Conservation (phyloP, 1,284 basidiomycete genomes). For the Moniliella sp. region DNA sequence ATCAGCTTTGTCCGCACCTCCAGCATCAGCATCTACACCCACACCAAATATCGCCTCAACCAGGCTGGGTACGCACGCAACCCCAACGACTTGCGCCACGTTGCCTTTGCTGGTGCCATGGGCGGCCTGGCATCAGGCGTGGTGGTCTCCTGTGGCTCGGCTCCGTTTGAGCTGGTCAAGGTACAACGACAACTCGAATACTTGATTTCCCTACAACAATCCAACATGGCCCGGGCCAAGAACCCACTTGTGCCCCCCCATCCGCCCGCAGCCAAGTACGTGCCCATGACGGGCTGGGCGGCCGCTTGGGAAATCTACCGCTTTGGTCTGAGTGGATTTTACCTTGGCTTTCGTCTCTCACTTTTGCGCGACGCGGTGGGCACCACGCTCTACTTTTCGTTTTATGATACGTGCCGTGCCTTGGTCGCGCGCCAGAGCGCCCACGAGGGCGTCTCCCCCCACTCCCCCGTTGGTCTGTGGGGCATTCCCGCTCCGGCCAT, state of each 20-base stretch:
- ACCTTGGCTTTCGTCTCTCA: slow-evolving; percentile 26
- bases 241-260: background rate
- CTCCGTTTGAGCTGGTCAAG: slow-evolving; percentile 79
- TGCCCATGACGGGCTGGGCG: slow-evolving; percentile 17
- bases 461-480: slow-evolving; percentile 7
- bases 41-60: slow-evolving; percentile 60
- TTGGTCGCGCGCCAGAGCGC: slow-evolving; percentile 10
- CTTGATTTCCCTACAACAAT: slow-evolving; percentile 57
- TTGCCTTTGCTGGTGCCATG: slow-evolving; percentile 16
- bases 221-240: background rate
- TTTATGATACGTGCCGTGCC: slow-evolving; percentile 24
- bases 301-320: slow-evolving; percentile 28
- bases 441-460: slow-evolving; percentile 3
- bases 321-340: slow-evolving; percentile 28
- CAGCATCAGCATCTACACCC: slow-evolving; percentile 79
- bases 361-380: slow-evolving; percentile 19
- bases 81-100: slow-evolving; percentile 7
- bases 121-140: slow-evolving; percentile 61
- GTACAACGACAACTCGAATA: slow-evolving; percentile 66
- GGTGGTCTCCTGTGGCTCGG: slow-evolving; percentile 42
- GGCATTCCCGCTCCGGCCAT: slow-evolving; percentile 20
- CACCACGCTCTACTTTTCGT: slow-evolving; percentile 23
- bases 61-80: slow-evolving; percentile 4
- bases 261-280: slow-evolving; percentile 4
- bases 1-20: slow-evolving; percentile 83